A percentile compares a stretch with the other conserved stretches of the same genome.
These are phyloP conservation scores for Xylaria telfairii DNA, from an alignment of 495 filamentous ascomycete genomes.

Conservation along the genomic window DNA sequence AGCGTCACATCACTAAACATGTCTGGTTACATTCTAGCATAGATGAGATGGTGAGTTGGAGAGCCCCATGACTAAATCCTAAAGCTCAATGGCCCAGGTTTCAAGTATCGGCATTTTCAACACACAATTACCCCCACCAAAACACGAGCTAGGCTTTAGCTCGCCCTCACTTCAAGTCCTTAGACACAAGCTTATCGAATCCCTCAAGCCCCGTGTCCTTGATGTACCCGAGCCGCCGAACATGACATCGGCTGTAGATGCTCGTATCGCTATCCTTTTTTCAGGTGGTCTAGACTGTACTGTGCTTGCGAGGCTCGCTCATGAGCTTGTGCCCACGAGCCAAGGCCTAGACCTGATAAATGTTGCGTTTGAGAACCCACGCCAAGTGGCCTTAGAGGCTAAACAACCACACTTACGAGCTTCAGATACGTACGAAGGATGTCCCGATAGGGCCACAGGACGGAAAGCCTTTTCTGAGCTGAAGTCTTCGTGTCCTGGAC, in stretches of 20 bases:
- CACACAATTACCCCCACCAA: slow-evolving; percentile 48
- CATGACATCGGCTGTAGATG: slow-evolving; percentile 38
- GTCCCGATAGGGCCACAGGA: slow-evolving; percentile 89
- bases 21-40: slow-evolving; percentile 29
- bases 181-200: slow-evolving; percentile 63
- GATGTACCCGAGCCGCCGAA: slow-evolving; percentile 67
- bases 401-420: slow-evolving; percentile 23
- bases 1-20: slow-evolving; percentile 27
- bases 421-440: slow-evolving; percentile 70
- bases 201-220: slow-evolving; percentile 68
- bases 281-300: slow-evolving; percentile 96
- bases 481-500: slow-evolving; percentile 68
- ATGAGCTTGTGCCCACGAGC: slow-evolving; percentile 71
- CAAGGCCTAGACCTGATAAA: slow-evolving; percentile 89
- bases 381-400: slow-evolving; percentile 47
- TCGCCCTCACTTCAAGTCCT: slow-evolving; percentile 64
- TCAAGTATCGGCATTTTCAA: slow-evolving; percentile 69
- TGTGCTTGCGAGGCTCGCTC: slow-evolving; percentile 79
- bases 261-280: slow-evolving; percentile 82
- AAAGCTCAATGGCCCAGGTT: slow-evolving; percentile 57
- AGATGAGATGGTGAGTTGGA: slow-evolving; percentile 39
- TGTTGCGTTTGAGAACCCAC: slow-evolving; percentile 94
- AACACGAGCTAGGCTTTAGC: slow-evolving; percentile 47
- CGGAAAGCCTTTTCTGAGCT: slow-evolving; percentile 78
- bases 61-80: slow-evolving; percentile 26